phyloP scores from a whole-genome alignment of 2,329 filamentous ascomycete species.

The Coleophoma crateriformis region DNA sequence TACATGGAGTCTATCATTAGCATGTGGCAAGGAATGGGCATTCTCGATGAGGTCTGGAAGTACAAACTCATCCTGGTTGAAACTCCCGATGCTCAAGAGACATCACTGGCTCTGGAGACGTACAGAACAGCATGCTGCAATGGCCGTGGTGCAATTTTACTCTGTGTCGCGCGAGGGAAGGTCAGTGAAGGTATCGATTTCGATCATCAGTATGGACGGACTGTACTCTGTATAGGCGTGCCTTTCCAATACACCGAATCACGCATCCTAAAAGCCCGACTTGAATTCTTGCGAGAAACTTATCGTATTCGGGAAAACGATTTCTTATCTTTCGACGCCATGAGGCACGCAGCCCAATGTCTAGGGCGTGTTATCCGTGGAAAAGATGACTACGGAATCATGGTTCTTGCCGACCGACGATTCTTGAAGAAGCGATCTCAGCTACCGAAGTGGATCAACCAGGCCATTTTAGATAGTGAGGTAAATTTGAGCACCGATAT shows the following conservation, averaged over 20 bases:
- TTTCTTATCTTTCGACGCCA: slow-evolving; percentile 96
- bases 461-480: slow-evolving; percentile 78
- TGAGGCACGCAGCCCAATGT: slow-evolving; percentile 98
- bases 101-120: slow-evolving; percentile 88
- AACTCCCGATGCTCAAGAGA: slow-evolving; percentile 96
- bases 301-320: slow-evolving; percentile 97
- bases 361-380: slow-evolving; percentile 89
- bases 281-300: slow-evolving; percentile 94
- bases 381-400: slow-evolving; percentile 99
- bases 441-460: slow-evolving; percentile 94
- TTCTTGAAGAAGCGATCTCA: slow-evolving; percentile 90
- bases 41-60: slow-evolving; percentile 96
- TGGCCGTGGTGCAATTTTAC: slow-evolving; percentile 83
- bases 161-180: slow-evolving; percentile 95
- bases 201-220: slow-evolving; percentile 95
- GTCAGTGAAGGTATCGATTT: slow-evolving; percentile 99
- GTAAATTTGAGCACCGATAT: slow-evolving; percentile 93
- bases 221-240: slow-evolving; percentile 92
- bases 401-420: slow-evolving; percentile 91
- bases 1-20: slow-evolving; percentile 99
- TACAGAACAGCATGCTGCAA: slow-evolving; percentile 98
- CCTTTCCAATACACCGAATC: slow-evolving; percentile 99
- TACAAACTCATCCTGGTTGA: slow-evolving; percentile 98
- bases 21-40: slow-evolving; percentile 99
- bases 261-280: slow-evolving; percentile 86